Percentiles rank a stretch among this genome's conserved stretches.
Conservation (phyloP, 257 asterid species). For the Salvia rosmarinus region DNA sequence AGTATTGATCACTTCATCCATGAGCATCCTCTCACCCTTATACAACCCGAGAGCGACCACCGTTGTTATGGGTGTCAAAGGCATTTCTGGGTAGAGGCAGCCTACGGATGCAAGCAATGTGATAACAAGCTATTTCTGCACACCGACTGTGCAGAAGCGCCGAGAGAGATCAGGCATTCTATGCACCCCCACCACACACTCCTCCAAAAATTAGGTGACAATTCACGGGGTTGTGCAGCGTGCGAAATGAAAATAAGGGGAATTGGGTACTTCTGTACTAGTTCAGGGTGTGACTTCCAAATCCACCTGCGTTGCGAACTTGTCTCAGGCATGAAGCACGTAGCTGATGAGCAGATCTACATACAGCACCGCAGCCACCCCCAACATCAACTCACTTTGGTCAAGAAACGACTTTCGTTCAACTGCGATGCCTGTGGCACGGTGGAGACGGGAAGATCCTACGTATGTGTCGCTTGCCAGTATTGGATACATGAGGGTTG, state of each 20-base stretch:
- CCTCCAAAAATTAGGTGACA: neutral
- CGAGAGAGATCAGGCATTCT: neutral
- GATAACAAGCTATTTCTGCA: neutral
- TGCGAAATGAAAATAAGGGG: neutral
- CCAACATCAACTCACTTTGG: neutral
- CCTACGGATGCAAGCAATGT: neutral
- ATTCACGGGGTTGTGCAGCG: neutral
- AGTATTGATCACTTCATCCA: neutral
- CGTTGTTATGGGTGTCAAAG: neutral
- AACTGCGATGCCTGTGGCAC: constrained; percentile 16
- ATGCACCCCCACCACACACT: neutral
- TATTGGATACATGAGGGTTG: constrained; percentile 20
- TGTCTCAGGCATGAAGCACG: neutral
- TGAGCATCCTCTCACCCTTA: neutral
- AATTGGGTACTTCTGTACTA: neutral
- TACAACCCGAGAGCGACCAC: neutral
- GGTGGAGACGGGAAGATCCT: neutral
- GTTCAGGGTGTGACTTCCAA: neutral
- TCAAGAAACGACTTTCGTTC: neutral
- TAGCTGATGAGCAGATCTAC: neutral
- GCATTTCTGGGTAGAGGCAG: neutral
- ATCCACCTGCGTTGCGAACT: neutral
- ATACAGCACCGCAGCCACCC: neutral
- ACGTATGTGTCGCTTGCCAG: neutral
- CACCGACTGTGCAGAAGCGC: neutral